A percentile compares a stretch with the other conserved stretches of the same genome.
These are phyloP conservation scores for Eucalyptus curtisii DNA, from an alignment of 345 rosid genomes.

Conservation along the genomic window DNA sequence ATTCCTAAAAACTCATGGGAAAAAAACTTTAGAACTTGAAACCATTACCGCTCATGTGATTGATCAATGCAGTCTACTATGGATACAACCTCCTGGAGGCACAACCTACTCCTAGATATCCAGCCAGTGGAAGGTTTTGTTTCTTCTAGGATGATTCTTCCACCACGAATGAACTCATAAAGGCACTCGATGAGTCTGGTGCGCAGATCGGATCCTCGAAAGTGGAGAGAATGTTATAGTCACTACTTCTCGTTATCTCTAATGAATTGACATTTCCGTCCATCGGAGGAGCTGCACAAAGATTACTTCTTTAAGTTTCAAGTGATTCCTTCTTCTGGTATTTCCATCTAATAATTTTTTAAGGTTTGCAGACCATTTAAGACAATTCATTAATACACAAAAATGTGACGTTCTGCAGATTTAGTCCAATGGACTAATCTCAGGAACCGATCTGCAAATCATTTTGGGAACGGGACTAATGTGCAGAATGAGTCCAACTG, in stretches of 20 bases:
- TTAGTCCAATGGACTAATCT: accelerated
- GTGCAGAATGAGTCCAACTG: no score
- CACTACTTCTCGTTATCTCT: accelerated
- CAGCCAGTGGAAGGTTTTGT: no score
- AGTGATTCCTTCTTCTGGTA: accelerated
- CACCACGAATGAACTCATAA: no score
- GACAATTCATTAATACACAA: no score
- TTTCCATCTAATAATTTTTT: no score
- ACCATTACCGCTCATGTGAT: background rate
- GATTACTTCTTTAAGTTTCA: no score
- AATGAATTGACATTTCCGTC: accelerated
- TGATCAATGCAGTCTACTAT: background rate
- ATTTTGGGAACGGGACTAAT: accelerated
- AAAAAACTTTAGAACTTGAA: background rate
- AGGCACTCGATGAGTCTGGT: no score
- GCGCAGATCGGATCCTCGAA: accelerated
- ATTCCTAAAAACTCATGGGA: background rate
- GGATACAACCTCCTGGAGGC: background rate
- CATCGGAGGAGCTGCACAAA: accelerated
- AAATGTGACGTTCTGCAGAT: accelerated
- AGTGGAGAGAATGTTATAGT: no score
- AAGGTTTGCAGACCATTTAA: accelerated
- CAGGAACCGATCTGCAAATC: accelerated
- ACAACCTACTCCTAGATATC: background rate
- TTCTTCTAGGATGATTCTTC: no score